A percentile compares a stretch with the other conserved stretches of the same genome.
Conservation (phyloP, 345 rosid species). For the Noccaea caerulescens region DNA sequence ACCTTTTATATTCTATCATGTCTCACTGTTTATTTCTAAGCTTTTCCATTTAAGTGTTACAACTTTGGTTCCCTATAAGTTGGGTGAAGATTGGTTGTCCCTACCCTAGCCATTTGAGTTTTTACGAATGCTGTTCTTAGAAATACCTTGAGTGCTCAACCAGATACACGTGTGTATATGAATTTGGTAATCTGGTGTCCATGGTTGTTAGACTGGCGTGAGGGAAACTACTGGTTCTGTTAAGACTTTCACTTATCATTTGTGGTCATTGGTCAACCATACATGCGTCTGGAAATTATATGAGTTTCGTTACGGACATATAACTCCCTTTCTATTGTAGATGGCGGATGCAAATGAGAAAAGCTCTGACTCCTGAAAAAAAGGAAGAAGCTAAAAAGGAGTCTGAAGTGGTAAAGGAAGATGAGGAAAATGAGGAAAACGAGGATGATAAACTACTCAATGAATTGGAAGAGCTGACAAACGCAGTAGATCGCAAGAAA, state of each 20-base stretch:
- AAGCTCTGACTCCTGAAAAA: slow-evolving; percentile 70
- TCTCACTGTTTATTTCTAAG: neutral
- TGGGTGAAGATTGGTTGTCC: neutral
- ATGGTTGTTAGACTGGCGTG: neutral
- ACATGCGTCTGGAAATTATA: neutral
- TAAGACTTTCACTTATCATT: neutral
- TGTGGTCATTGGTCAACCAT: neutral
- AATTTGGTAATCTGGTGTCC: neutral
- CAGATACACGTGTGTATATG: neutral
- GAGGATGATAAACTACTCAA: slow-evolving; percentile 85
- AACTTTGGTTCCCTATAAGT: slow-evolving; percentile 1
- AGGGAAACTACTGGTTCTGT: slow-evolving; percentile 15
- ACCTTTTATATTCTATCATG: neutral
- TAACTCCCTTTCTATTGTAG: slow-evolving; percentile 46
- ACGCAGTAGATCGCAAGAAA: slow-evolving; percentile 78
- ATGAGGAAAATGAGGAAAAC: slow-evolving; percentile 66
- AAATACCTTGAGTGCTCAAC: neutral
- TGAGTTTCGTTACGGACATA: neutral
- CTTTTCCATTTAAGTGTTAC: neutral
- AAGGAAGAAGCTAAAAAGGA: slow-evolving; percentile 52
- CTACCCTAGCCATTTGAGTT: neutral
- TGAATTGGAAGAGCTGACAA: slow-evolving; percentile 90
- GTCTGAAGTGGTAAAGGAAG: slow-evolving; percentile 49
- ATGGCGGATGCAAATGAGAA: slow-evolving; percentile 86
- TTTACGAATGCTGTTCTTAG: neutral